A percentile compares a stretch with the other conserved stretches of the same genome.
phyloP scores from a whole-genome alignment of 106 monocot species.

The Dendrobium catenatum region DNA sequence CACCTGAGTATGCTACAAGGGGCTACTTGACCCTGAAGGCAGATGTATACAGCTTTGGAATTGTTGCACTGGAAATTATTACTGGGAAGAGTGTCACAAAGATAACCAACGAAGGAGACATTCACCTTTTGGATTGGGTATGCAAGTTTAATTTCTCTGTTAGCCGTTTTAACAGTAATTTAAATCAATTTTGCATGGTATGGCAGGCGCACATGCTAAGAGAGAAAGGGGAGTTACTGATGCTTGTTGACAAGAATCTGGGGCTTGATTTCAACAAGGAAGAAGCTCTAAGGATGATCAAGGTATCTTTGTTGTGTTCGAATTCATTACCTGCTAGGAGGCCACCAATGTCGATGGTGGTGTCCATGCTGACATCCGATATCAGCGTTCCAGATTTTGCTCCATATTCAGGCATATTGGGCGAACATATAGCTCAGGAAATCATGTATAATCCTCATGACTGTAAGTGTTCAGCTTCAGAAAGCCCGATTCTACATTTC shows the following conservation, averaged over 20 bases:
- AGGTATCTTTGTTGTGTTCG: constrained; percentile 12
- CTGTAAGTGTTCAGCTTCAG: too few species aligned
- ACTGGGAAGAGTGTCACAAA: constrained; percentile 46
- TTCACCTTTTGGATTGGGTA: constrained; percentile 59
- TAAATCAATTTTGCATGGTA: neutral
- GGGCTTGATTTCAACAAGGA: constrained; percentile 8
- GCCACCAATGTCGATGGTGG: constrained; percentile 17
- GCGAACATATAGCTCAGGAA: too few species aligned
- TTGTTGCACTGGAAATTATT: constrained; percentile 49
- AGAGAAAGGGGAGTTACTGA: constrained; percentile 13
- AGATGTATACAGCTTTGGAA: constrained; percentile 72
- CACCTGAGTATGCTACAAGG: constrained; percentile 61
- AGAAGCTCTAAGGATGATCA: constrained; percentile 12
- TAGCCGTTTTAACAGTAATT: neutral
- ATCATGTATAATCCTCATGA: too few species aligned
- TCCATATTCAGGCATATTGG: neutral
- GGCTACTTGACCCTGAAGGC: constrained; percentile 54
- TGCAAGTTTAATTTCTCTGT: neutral
- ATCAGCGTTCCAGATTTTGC: neutral
- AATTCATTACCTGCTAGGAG: constrained; percentile 17
- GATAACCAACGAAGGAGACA: constrained; percentile 33
- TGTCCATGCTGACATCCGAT: constrained; percentile 13
- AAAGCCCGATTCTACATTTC: too few species aligned
- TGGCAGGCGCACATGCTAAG: constrained; percentile 17
- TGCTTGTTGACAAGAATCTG: constrained; percentile 13